Evolutionary conservation across 345 rosid genomes (phyloP).

Genomic region (Rhodomyrtus tomentosa): DNA sequence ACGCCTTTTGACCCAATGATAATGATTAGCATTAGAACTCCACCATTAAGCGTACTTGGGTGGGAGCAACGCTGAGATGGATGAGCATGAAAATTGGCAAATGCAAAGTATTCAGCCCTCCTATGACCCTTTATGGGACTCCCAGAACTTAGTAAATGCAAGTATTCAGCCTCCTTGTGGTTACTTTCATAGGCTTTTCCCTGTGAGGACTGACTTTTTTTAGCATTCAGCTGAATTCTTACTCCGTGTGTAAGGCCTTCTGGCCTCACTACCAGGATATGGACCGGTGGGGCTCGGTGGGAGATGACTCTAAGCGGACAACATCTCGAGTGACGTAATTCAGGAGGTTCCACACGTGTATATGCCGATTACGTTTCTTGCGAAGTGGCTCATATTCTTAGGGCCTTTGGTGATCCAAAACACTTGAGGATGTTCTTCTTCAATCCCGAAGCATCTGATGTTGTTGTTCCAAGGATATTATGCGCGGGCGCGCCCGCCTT

Average conservation of each 20-base stretch:
- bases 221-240: too few species aligned
- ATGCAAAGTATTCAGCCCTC: too few species aligned
- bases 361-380: neutral
- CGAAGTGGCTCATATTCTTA: neutral
- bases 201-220: too few species aligned
- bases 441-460: neutral
- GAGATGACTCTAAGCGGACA: too few species aligned
- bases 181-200: too few species aligned
- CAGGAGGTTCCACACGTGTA: neutral
- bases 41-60: rapidly evolving
- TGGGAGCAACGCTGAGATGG: rapidly evolving
- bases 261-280: too few species aligned
- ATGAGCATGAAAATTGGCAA: too few species aligned
- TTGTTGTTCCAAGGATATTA: neutral
- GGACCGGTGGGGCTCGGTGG: too few species aligned
- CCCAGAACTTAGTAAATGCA: too few species aligned
- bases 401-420: neutral
- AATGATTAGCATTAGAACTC: neutral
- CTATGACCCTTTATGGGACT: too few species aligned
- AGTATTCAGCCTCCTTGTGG: too few species aligned
- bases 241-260: too few species aligned
- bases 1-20: rapidly evolving
- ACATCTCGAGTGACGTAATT: neutral
- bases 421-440: neutral
- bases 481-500: neutral